Evolutionary conservation across 805 yeast species (phyloP).

Genomic region (Blastobotrys parvus): DNA sequence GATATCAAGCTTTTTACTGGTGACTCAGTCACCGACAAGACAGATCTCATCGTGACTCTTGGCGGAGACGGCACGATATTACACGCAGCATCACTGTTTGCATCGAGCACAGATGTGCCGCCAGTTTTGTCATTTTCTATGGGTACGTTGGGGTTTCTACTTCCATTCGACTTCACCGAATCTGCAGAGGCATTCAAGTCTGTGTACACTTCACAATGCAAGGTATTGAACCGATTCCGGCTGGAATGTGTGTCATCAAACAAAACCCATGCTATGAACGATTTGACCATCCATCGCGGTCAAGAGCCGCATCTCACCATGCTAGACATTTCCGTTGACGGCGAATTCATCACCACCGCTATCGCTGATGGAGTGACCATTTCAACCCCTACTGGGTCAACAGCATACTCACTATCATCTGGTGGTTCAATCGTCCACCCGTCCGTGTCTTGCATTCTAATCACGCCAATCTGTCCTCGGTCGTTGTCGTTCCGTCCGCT

Average conservation of each 20-base stretch:
- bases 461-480: conserved; percentile 90
- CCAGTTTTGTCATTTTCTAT: conserved; percentile 83
- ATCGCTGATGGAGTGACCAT: conserved; percentile 85
- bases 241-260: conserved; percentile 53
- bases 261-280: conserved; percentile 78
- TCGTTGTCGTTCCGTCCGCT: conserved; percentile 86
- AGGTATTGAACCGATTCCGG: conserved; percentile 68
- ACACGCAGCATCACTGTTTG: conserved; percentile 73
- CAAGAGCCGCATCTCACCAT: conserved; percentile 77
- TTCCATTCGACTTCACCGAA: conserved; percentile 74
- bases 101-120: conserved; percentile 51
- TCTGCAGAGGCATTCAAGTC: conserved; percentile 51
- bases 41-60: conserved; percentile 75
- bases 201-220: conserved; percentile 61
- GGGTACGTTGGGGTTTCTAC: conserved; percentile 83
- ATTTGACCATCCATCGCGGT: conserved; percentile 81
- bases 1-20: conserved; percentile 46
- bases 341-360: conserved; percentile 76
- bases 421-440: conserved; percentile 96
- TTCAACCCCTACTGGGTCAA: conserved; percentile 91
- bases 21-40: conserved; percentile 44
- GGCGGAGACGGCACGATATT: conserved; percentile 98
- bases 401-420: conserved; percentile 81
- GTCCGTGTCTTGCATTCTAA: conserved; percentile 65
- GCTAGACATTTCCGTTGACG: conserved; percentile 78